These are phyloP conservation scores for Leptoxyphium fumago DNA, from an alignment of 2,329 filamentous ascomycete genomes.

Conservation along the genomic window DNA sequence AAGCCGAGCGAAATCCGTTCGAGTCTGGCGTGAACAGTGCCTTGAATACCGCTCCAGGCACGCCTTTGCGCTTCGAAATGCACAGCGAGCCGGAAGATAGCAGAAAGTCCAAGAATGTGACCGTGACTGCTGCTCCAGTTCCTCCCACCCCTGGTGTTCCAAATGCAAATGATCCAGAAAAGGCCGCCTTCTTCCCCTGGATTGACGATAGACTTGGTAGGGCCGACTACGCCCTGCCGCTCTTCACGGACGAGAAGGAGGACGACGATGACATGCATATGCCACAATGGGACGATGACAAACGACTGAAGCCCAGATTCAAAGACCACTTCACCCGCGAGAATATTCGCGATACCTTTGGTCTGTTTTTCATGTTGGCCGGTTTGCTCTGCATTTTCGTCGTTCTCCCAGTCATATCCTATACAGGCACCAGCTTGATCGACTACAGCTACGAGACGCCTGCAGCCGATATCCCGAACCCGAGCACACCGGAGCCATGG, in stretches of 20 bases:
- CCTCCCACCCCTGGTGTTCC: conserved; percentile 16
- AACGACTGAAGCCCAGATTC: conserved; percentile 26
- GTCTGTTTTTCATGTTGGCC: conserved; percentile 29
- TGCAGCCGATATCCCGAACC: conserved; percentile 24
- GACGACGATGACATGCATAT: conserved; percentile 41
- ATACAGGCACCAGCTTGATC: conserved; percentile 25
- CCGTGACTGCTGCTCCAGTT: conserved; percentile 3
- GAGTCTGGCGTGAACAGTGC: conserved; percentile 5
- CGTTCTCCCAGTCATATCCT: conserved; percentile 35
- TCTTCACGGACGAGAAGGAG: conserved; percentile 37
- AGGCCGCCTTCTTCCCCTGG: conserved; percentile 24
- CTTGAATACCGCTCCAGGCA: conserved; percentile 10
- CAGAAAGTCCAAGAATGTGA: not conserved
- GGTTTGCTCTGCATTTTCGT: conserved; percentile 38
- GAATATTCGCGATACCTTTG: conserved; percentile 28
- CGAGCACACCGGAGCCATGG: conserved; percentile 22
- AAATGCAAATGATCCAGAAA: conserved; percentile 18
- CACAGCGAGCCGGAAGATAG: conserved; percentile 4
- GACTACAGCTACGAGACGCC: conserved; percentile 26
- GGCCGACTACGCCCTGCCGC: conserved; percentile 28
- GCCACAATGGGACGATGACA: conserved; percentile 36
- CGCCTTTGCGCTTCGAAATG: conserved; percentile 5
- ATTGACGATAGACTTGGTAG: conserved; percentile 34
- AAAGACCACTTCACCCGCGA: conserved; percentile 31
- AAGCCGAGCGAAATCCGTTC: conserved; percentile 8